Conservation (phyloP, 192 early-diverging fungal genomes). For the Mortierella alpina region DNA sequence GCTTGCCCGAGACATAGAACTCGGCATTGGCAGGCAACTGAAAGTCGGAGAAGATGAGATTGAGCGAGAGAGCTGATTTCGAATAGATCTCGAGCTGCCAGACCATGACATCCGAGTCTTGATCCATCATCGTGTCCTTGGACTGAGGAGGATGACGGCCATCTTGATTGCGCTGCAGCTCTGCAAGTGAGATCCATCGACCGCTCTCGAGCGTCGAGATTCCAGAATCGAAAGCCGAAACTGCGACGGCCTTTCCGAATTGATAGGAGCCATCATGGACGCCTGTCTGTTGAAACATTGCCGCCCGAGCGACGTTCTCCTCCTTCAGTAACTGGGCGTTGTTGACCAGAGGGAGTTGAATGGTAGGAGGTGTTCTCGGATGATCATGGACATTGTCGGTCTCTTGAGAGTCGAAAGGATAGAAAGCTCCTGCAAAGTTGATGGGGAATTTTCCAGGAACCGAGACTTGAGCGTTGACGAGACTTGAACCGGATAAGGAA, state of each 20-base stretch:
- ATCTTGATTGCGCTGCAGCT: neutral
- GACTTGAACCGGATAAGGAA: neutral
- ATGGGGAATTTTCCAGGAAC: slow-evolving; percentile 34
- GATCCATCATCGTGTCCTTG: neutral
- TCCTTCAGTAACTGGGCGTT: slow-evolving; percentile 33
- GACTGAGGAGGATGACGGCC: neutral
- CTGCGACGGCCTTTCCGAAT: slow-evolving; percentile 54
- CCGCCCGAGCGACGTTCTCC: slow-evolving; percentile 1
- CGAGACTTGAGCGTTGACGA: slow-evolving; percentile 44
- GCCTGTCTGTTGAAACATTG: neutral
- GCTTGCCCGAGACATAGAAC: slow-evolving; percentile 52
- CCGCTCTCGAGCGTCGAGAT: slow-evolving; percentile 30
- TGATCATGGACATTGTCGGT: neutral
- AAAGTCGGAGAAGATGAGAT: slow-evolving; percentile 59
- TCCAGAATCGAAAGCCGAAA: slow-evolving; percentile 21
- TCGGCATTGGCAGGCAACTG: slow-evolving; percentile 47
- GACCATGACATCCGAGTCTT: slow-evolving; percentile 29
- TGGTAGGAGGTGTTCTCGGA: slow-evolving; percentile 1
- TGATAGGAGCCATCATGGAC: slow-evolving; percentile 36
- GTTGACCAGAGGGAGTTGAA: slow-evolving; percentile 29
- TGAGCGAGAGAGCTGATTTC: slow-evolving; percentile 50
- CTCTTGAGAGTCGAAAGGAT: neutral
- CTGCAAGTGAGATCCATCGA: slow-evolving; percentile 30
- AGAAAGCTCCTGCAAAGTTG: slow-evolving; percentile 20
- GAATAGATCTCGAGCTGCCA: slow-evolving; percentile 57